phyloP scores from a whole-genome alignment of 352 stramenopile species.

The Phytophthora litchii region DNA sequence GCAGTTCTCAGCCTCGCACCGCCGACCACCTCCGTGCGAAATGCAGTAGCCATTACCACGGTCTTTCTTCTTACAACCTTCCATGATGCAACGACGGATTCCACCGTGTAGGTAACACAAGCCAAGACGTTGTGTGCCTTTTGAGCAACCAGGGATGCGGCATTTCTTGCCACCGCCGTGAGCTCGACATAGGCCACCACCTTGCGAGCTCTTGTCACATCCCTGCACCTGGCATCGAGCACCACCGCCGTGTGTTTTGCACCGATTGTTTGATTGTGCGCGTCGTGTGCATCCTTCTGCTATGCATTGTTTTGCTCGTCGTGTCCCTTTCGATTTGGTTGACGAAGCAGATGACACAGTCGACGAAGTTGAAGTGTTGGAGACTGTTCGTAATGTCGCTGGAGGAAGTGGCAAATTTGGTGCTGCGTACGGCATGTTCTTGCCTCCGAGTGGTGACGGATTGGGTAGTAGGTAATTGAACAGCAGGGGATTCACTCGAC shows the following conservation, averaged over 20 bases:
- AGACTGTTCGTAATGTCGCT: conserved; percentile 25
- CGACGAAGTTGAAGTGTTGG: conserved; percentile 33
- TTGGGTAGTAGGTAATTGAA: conserved; percentile 30
- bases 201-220: conserved; percentile 83
- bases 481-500: conserved; percentile 36
- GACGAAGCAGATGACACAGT: conserved; percentile 32
- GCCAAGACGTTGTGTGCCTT: conserved; percentile 77
- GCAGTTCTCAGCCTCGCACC: conserved; percentile 65
- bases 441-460: conserved; percentile 22
- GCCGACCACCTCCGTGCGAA: conserved; percentile 74
- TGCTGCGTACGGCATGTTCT: conserved; percentile 26
- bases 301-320: conserved; percentile 72
- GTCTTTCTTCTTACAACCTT: conserved; percentile 85
- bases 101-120: conserved; percentile 84
- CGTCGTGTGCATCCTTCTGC: conserved; percentile 60
- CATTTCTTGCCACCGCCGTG: conserved; percentile 79
- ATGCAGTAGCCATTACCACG: conserved; percentile 85
- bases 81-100: conserved; percentile 71
- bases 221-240: conserved; percentile 70
- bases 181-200: conserved; percentile 56
- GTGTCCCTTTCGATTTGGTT: conserved; percentile 33
- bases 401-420: conserved; percentile 29
- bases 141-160: conserved; percentile 64
- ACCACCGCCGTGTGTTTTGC: conserved; percentile 82
- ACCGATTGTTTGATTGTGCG: conserved; percentile 82